Conservation (phyloP, 2,329 filamentous ascomycete species). For the Teratosphaeria nubilosa region DNA sequence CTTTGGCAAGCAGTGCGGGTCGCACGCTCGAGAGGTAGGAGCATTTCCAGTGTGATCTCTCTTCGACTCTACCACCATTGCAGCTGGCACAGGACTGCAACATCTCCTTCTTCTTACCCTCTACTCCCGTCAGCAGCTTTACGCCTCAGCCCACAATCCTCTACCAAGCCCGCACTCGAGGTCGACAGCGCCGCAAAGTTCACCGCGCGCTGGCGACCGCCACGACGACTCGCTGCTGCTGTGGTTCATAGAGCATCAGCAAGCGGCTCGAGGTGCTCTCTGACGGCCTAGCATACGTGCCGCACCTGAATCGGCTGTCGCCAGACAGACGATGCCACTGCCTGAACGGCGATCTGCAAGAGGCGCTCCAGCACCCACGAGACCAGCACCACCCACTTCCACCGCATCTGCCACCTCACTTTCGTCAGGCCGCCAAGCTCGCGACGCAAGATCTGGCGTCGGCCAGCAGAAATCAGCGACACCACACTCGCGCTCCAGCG, state of each 20-base stretch:
- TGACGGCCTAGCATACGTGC: not conserved
- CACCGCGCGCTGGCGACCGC: not conserved
- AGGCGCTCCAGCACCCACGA: slow-evolving; percentile 47
- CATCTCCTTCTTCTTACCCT: not conserved
- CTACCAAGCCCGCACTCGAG: not conserved
- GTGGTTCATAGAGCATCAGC: not conserved
- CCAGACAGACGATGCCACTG: slow-evolving; percentile 17
- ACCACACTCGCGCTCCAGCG: slow-evolving; percentile 61
- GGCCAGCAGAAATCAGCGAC: slow-evolving; percentile 65
- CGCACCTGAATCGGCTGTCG: not conserved
- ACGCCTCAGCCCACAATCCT: not conserved
- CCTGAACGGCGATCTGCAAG: slow-evolving; percentile 70
- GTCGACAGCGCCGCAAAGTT: not conserved
- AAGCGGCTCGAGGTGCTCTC: not conserved
- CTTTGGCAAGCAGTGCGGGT: not conserved
- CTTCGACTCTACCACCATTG: not conserved
- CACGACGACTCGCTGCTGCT: not conserved
- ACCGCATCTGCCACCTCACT: slow-evolving; percentile 64
- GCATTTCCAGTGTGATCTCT: not conserved
- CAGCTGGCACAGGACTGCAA: not conserved
- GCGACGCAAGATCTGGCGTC: slow-evolving; percentile 52
- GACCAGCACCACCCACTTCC: slow-evolving; percentile 59
- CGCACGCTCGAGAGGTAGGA: not conserved
- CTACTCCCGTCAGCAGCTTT: not conserved
- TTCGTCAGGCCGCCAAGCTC: slow-evolving; percentile 65